Base-by-base conservation (phyloP, 2,329 filamentous ascomycete species). In the Ophiocordyceps polyrhachis-furcata region DNA sequence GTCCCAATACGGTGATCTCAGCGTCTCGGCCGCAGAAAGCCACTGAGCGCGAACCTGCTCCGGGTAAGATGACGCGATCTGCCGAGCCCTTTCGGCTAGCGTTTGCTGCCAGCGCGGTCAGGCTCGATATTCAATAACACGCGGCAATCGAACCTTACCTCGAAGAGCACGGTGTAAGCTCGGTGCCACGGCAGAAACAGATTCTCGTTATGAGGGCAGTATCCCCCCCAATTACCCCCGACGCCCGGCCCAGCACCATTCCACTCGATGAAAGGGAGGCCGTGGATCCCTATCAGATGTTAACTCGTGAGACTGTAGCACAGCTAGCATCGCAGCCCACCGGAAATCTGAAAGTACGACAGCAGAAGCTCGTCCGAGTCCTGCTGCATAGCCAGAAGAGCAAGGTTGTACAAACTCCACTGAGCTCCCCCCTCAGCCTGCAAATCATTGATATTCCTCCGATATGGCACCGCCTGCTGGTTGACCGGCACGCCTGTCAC, bases 151-250 rank as follows among this genome's bases (percentile, higher is more conserved):
- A 23, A 14, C 46, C 56, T 13, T 56, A 72, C 70, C 62, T 78
- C 74, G 46, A 64, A 74, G 8, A 76, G 60, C 8, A 67, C 58
- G 41, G 74, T 52, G 47, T 71, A 76, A 3, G 71, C 66, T 5
- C 73, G 68, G 55, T 79, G 74, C 74, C 71, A 77, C n/a, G 67
- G 56, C 5, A 66, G 53, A 49, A 75, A 72, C 19, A 68, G 52
- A 17, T 62, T 57, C 53, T 73, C 66, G 46, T 60, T 59, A 42
- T 73, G 67, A 15, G 66, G 68, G 43, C 67, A 71, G 50, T 66
- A 70, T 31, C 65, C 66, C 13, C 49, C 21, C 61, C 61, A 63
- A 20, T 52, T 55, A 38, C 54, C 51, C 1, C 52, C 49, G 8
- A 43, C 46, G 25, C 49, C 52, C 1, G 49, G 48, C 8, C 64